Conservation (phyloP, 495 filamentous ascomycete genomes). For the Neurospora sp. region DNA sequence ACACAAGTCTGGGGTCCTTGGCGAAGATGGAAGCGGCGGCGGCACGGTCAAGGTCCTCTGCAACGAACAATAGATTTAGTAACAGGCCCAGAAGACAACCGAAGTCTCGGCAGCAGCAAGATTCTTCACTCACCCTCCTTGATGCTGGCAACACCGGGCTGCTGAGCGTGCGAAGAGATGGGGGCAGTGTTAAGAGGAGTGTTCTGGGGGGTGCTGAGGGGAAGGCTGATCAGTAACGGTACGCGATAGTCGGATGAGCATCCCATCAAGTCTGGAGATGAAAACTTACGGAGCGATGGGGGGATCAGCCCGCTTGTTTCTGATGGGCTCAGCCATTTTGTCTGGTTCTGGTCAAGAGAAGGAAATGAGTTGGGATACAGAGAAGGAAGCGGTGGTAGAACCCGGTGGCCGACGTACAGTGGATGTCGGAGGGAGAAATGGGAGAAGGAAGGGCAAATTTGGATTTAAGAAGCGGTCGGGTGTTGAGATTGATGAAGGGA, state of each 20-base stretch:
- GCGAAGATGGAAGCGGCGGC: conserved; percentile 87
- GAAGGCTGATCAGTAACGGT: conserved; percentile 16
- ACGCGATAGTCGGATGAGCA: neutral
- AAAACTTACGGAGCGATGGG: conserved; percentile 63
- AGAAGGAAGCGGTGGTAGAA: neutral
- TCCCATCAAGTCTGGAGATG: neutral
- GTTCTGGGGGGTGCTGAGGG: conserved; percentile 81
- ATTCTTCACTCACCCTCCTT: conserved; percentile 68
- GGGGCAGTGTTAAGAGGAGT: conserved; percentile 90
- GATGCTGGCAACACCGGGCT: conserved; percentile 90
- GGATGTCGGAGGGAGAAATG: neutral
- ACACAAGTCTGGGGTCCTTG: conserved; percentile 82
- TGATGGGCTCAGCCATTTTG: conserved; percentile 81
- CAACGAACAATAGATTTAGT: conserved; percentile 7
- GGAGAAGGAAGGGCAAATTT: neutral
- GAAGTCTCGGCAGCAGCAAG: conserved; percentile 17
- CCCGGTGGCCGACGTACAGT: conserved; percentile 1
- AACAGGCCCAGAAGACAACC: neutral
- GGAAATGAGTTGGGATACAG: neutral
- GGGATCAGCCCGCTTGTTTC: conserved; percentile 78
- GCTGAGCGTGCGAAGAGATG: conserved; percentile 94
- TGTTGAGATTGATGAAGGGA: neutral
- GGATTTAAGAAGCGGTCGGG: neutral
- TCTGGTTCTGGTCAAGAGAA: conserved; percentile 7
- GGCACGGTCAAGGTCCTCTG: conserved; percentile 84